A percentile compares a stretch with the other conserved stretches of the same genome.
Evolutionary conservation across 2,329 filamentous ascomycete species (phyloP).

Genomic region (Lachnellula cervina): DNA sequence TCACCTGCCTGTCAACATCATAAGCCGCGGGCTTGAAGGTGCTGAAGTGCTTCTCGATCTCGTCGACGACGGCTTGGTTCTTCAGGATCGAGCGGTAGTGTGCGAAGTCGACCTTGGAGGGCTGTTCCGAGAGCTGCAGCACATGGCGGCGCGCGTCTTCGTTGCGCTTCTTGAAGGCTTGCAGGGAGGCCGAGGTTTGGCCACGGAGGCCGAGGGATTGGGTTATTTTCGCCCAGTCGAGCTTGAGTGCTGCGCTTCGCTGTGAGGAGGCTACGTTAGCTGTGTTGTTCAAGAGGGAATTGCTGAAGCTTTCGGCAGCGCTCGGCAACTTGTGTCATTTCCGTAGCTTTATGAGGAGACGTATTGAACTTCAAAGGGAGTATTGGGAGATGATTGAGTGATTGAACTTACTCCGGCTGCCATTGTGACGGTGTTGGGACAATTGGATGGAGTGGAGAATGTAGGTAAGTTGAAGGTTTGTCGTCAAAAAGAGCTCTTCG

Average conservation of each 20-base stretch:
- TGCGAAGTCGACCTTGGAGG: constrained; percentile 85
- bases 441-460: constrained; percentile 44
- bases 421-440: constrained; percentile 53
- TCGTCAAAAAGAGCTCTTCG: constrained; percentile 20
- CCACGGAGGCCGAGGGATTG: constrained; percentile 93
- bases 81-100: constrained; percentile 90
- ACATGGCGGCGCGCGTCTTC: constrained; percentile 96
- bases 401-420: constrained; percentile 57
- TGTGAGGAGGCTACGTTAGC: constrained; percentile 40
- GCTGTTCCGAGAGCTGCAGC: constrained; percentile 73
- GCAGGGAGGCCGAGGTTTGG: constrained; percentile 84
- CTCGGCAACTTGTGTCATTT: constrained; percentile 8
- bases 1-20: constrained; percentile 89
- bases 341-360: neutral
- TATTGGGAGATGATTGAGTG: constrained; percentile 24
- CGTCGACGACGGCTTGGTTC: constrained; percentile 91
- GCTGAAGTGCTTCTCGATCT: constrained; percentile 95
- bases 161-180: constrained; percentile 99
- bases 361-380: neutral
- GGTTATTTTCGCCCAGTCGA: constrained; percentile 97
- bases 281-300: constrained; percentile 13
- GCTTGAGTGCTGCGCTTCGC: constrained; percentile 97
- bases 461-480: constrained; percentile 15
- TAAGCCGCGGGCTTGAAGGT: constrained; percentile 89
- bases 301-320: constrained; percentile 15